phyloP scores from a whole-genome alignment of 208 protist genomes.

The Angomonas ambiguus region DNA sequence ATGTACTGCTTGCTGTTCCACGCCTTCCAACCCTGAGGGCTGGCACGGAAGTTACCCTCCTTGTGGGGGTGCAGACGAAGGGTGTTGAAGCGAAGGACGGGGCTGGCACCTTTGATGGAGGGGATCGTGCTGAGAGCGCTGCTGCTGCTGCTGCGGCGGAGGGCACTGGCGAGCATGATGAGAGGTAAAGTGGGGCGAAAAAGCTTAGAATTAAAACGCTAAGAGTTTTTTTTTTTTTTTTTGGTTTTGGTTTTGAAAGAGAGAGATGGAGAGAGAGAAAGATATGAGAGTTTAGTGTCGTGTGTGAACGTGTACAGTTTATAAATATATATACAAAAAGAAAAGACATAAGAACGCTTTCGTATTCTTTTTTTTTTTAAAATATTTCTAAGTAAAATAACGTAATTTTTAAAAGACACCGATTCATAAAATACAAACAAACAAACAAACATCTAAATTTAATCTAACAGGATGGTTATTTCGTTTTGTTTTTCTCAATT shows the following conservation, averaged over 20 bases:
- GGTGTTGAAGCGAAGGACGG: slow-evolving; percentile 76
- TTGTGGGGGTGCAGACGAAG: slow-evolving; percentile 63
- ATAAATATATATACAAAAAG: too few relatives aligned
- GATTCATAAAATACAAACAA: neutral
- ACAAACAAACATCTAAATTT: too few relatives aligned
- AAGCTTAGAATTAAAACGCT: slow-evolving; percentile 6
- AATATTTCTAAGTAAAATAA: neutral
- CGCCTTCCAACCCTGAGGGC: slow-evolving; percentile 64
- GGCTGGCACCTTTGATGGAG: slow-evolving; percentile 58
- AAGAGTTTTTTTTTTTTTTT: slow-evolving; percentile 14
- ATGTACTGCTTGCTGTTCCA: slow-evolving; percentile 68
- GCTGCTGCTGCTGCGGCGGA: slow-evolving; percentile 33
- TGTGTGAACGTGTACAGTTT: too few relatives aligned
- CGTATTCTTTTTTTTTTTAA: slow-evolving; percentile 13
- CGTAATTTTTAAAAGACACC: neutral
- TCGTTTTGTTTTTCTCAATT: slow-evolving; percentile 4
- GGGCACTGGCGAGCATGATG: slow-evolving; percentile 74
- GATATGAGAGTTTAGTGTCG: too few relatives aligned
- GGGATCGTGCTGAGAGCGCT: slow-evolving; percentile 50
- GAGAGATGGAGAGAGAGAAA: neutral
- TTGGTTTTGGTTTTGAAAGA: slow-evolving; percentile 4
- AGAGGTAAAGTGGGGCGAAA: too few relatives aligned
- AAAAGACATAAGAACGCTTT: too few relatives aligned
- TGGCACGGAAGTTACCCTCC: slow-evolving; percentile 74
- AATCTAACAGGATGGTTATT: too few relatives aligned